phyloP scores from a whole-genome alignment of 1,284 basidiomycete species.

The Marasmius oreades region DNA sequence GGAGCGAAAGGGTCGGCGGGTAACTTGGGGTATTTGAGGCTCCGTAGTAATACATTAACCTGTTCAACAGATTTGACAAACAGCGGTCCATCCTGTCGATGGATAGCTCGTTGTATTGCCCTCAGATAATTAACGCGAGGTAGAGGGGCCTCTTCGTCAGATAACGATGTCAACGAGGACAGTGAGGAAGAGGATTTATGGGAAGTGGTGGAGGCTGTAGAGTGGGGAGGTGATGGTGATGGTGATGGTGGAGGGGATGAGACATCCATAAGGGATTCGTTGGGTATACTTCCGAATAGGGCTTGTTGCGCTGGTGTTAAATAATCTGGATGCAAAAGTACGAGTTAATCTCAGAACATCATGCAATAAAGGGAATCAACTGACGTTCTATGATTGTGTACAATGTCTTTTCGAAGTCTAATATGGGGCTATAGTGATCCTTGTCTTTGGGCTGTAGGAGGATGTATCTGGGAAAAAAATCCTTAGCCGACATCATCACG shows the following conservation, averaged over 20 bases:
- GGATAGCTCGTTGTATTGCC: constrained; percentile 59
- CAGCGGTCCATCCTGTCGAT: constrained; percentile 61
- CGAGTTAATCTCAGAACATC: constrained; percentile 7
- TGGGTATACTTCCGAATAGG: constrained; percentile 63
- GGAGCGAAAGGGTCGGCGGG: constrained; percentile 44
- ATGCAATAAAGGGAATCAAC: constrained; percentile 18
- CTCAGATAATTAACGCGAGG: constrained; percentile 48
- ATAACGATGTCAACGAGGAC: constrained; percentile 11
- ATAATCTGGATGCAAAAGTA: constrained; percentile 50
- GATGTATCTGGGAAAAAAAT: constrained; percentile 47
- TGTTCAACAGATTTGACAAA: constrained; percentile 56
- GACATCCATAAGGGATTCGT: constrained; percentile 39
- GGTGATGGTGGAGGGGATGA: constrained; percentile 39
- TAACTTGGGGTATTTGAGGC: constrained; percentile 59
- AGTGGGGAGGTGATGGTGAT: constrained; percentile 23
- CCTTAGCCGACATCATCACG: not conserved
- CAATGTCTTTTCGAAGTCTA: constrained; percentile 64
- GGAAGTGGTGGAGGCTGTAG: constrained; percentile 22
- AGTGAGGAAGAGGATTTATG: constrained; percentile 16
- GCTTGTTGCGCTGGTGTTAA: constrained; percentile 59
- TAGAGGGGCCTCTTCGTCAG: not conserved
- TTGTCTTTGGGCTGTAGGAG: constrained; percentile 72
- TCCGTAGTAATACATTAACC: constrained; percentile 56
- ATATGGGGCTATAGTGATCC: constrained; percentile 77
- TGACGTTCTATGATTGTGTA: constrained; percentile 66